These are phyloP conservation scores for Areca catechu DNA, from an alignment of 176 grass and related monocot species.

Conservation along the genomic window DNA sequence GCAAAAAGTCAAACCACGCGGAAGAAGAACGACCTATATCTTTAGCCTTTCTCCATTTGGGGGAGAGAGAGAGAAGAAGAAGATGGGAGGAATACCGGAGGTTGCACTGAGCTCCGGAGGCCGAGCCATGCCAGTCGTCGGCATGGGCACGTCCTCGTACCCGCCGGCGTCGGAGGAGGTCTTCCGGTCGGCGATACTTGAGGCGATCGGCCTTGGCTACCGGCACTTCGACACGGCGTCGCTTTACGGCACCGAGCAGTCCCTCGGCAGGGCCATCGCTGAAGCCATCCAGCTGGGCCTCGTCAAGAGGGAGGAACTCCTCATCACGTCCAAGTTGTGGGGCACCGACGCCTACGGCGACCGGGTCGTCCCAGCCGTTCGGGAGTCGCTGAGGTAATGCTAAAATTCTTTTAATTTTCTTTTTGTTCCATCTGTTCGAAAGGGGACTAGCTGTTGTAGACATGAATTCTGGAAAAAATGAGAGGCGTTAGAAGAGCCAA, in stretches of 20 bases:
- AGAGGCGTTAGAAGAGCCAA: no score
- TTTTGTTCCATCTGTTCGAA: no score
- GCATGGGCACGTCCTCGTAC: slow-evolving; percentile 29
- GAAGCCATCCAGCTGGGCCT: slow-evolving; percentile 16
- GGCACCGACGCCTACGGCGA: slow-evolving; percentile 44
- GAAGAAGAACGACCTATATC: no score
- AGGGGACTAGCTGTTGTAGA: no score
- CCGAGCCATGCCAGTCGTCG: slow-evolving; percentile 17
- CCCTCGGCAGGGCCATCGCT: slow-evolving; percentile 29
- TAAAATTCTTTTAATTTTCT: no score
- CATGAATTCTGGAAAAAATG: no score
- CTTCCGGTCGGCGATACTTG: slow-evolving; percentile 4
- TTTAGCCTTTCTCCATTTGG: no score
- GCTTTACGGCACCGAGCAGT: slow-evolving; percentile 33
- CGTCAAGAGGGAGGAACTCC: slow-evolving; percentile 13
- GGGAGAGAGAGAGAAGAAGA: no score
- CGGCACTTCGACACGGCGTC: slow-evolving; percentile 46
- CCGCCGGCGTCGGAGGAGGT: neutral
- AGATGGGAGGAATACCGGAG: slow-evolving; percentile 10
- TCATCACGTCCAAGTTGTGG: slow-evolving; percentile 58
- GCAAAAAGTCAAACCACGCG: no score
- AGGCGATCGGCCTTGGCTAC: slow-evolving; percentile 42
- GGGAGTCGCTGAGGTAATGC: slow-evolving; percentile 35
- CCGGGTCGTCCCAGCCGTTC: slow-evolving; percentile 45
- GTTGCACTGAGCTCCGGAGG: neutral